These are phyloP conservation scores for Hanseniaspora sp. DNA, from an alignment of 1,139 yeast species.

Conservation along the genomic window DNA sequence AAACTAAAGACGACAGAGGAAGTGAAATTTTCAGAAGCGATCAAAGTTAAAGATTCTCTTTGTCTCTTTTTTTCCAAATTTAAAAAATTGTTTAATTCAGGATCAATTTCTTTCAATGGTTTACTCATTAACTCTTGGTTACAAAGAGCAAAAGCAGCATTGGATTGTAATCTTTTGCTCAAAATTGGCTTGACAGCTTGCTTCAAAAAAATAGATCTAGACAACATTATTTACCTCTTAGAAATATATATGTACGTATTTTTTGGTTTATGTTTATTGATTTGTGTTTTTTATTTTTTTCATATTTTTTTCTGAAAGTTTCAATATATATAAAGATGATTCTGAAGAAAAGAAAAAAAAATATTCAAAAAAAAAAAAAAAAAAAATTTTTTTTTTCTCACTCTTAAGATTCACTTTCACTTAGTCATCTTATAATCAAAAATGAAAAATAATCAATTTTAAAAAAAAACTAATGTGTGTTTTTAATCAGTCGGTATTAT, in stretches of 20 bases:
- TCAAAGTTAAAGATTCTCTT: slow-evolving; percentile 77
- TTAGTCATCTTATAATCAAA: no score
- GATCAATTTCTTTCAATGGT: slow-evolving; percentile 59
- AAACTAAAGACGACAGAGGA: slow-evolving; percentile 90
- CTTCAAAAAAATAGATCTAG: slow-evolving; percentile 11
- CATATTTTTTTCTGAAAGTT: no score
- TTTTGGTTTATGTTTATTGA: neutral
- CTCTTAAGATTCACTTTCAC: no score
- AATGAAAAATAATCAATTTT: no score
- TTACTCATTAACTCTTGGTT: slow-evolving; percentile 43
- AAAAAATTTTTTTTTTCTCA: no score
- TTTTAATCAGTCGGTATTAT: neutral
- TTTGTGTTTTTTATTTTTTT: neutral
- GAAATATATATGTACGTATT: neutral
- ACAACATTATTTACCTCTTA: no score
- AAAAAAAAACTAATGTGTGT: no score
- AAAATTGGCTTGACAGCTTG: slow-evolving; percentile 32
- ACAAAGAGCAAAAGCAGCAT: slow-evolving; percentile 70
- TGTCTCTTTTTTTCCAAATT: slow-evolving; percentile 70
- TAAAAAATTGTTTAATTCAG: slow-evolving; percentile 72
- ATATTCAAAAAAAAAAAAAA: no score
- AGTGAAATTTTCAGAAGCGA: slow-evolving; percentile 92
- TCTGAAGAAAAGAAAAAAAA: no score
- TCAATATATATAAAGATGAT: no score
- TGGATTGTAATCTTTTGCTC: slow-evolving; percentile 51